Base-by-base conservation (phyloP, 1,284 basidiomycete genomes). In the Leccinum glutinopallens region DNA sequence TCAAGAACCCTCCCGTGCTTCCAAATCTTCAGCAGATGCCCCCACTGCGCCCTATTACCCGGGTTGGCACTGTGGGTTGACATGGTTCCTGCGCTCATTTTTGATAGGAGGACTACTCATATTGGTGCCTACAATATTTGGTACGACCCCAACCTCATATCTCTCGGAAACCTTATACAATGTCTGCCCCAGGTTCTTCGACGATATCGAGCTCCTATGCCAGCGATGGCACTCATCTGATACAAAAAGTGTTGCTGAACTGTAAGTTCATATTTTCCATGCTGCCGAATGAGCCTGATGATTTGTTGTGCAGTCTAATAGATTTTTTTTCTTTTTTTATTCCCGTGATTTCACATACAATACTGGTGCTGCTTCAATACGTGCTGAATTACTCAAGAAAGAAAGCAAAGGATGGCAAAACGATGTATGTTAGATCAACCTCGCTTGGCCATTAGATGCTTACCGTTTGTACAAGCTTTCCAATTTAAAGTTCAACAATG, bases 291-390 rank as follows among this genome's bases (percentile, higher is more conserved):
- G 37, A 63, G n/a, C 19, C 65, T 71, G 59, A 72, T 63, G 35
- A 37, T 53, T 41, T 22, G 39, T 37, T 29, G 1, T 61, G 55
- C 29, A 95, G 93, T 71, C 83, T 99, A 76, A 94, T 98, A 75
- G 97, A 98, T 77, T 98, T 77, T 98, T 99, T 78, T 99, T 98
- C 86, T 90, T 93, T 70, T 98, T 95, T 80, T 98, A 94, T 78
- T 91, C 94, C 59, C 91, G 94, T 70, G 95, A 97, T 74, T 98
- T 98, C 79, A 82, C 86, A 65, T 99, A 98, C 79, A 93, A 93
- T 75, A 91, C 89, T 67, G 92, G 93, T 65, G 96, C 97, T 59
- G 90, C 94, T 67, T 97, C 94, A 58, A 93, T 98, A 72, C 85
- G 95, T 71, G 91, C 91, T 57, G 97, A 97, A 6, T 81, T 94